Evolutionary conservation across 1,139 yeast genomes (phyloP), one percentile per base, ranked within the genome.

Genomic region (Yamadazyma friedrichii): DNA sequence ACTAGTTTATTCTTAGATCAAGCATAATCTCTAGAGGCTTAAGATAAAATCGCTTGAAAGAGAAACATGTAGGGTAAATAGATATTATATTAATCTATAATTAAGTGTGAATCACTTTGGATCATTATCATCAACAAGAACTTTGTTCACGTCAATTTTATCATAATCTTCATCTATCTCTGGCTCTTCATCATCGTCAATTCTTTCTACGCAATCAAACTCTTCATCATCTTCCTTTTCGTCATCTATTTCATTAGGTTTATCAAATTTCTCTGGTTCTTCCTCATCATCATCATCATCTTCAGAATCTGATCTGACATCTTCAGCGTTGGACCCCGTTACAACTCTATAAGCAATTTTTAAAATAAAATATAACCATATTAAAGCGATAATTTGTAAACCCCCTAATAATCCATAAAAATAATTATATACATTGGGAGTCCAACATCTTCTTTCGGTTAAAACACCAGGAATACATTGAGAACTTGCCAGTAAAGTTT

Each of bases 271-370:
- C 13, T 36, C 43, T 2, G 37, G 35, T 33, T 40, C 43, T 16
- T 44, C 55, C 36, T 64, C 73, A 5, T 49, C 58, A 25, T 62
- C 70, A 17, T 65, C 59, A 37, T 65, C 72, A 37, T 64, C 70
- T 40, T 79, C 85, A 36, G 84, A 93, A 50, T 78, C 87, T 55
- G 88, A 91, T 58, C 95, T 80, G 50, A 95, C 84, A 45, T 84
- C 86, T 59, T 89, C 96, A 39, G 88, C 94, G 28, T 82, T 80
- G 15, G 67, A 71, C 4, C 97, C 97, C 6, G 74, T 69, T 27
- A 88, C 49, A 17, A 88, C 94, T 55, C 74, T 80, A 45, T 73
- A 64, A 15, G 87, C 88, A 25, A 88, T 94, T 52, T 78, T 80
- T 15, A 76, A 48, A 48, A 89, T 88, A 64, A 85, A 70, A 55